Base-by-base conservation (phyloP, 805 yeast genomes). In the Lachancea quebecensis region DNA sequence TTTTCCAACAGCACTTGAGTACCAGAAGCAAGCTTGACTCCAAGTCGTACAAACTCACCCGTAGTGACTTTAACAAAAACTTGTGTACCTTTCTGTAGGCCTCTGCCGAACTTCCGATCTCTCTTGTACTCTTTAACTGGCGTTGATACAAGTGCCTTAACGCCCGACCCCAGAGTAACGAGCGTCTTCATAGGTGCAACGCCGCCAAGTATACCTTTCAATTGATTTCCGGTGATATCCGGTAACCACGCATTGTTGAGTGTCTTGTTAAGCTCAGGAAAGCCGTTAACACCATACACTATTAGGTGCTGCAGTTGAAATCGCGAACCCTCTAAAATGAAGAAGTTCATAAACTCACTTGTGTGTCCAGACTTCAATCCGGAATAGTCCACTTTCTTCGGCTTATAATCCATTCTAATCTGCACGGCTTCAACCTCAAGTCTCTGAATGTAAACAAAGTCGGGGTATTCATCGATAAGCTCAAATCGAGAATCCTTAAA, bases 1-100 rank as follows among this genome's bases (percentile, higher is more conserved):
- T 75, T 79, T 54, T 89, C 96, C 37, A 90, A 63, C 2, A 86
- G 64, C 0, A 81, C 78, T 56, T 89, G 97, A 0, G 96, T 85
- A 0, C 97, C 96, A 9, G 89, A 82, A 1, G 95, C 90, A 27
- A 90, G 59, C 54, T 84, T 87, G 0, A 85, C 91, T 0, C 96
- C 95, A 38, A 90, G 70, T 54, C 83, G 82, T 38, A 90, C 68
- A 30, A 89, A 63, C 60, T 90, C 96, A 46, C 82, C 84, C 3
- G 93, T 77, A 0, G 97, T 83, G 3, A 84, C 81, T 53, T 75
- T 81, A 1, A 90, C 81, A 64, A 90, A 88, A 7, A 79, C 72
- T 44, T 70, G 64, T 0, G 90, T 82, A 2, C 95, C 95, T 51
- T 81, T 81, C 54, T 85, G 86, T 1, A 89, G 51, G 49, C 93